A percentile compares a stretch with the other conserved stretches of the same genome.
Evolutionary conservation across 2,329 filamentous ascomycete genomes (phyloP).

Genomic region (Emergomyces orientalis): DNA sequence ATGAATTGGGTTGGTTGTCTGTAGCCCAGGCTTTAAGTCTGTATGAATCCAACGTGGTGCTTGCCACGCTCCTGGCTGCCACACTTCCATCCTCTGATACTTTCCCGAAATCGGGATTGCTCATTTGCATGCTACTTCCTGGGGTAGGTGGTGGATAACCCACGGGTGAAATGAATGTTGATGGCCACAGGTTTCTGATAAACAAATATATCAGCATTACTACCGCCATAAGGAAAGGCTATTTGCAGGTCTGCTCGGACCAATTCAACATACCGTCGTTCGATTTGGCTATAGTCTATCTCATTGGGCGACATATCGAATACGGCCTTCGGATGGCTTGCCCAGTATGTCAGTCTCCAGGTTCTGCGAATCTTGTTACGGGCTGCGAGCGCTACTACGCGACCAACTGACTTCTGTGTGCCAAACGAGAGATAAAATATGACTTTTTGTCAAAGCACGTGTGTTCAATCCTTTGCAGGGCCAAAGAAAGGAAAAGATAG

Average conservation of each 20-base stretch:
- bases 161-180: slow-evolving; percentile 3
- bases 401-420: not conserved
- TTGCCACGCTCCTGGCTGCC: not conserved
- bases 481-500: not conserved
- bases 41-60: not conserved
- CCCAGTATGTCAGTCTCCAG: not conserved
- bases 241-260: no score
- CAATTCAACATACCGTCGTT: slow-evolving; percentile 3
- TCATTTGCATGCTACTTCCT: not conserved
- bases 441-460: not conserved
- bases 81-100: not conserved
- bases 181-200: slow-evolving; percentile 2
- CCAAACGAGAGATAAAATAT: not conserved
- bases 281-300: not conserved
- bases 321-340: not conserved
- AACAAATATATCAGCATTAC: slow-evolving; percentile 3
- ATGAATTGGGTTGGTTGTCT: not conserved
- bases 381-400: not conserved
- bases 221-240: not conserved
- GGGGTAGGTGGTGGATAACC: not conserved
- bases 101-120: not conserved
- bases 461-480: not conserved
- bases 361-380: not conserved
- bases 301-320: slow-evolving; percentile 1
- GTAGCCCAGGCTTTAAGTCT: not conserved